Base-by-base conservation (phyloP, 768 basidiomycete species). In the Boletus speciosus region DNA sequence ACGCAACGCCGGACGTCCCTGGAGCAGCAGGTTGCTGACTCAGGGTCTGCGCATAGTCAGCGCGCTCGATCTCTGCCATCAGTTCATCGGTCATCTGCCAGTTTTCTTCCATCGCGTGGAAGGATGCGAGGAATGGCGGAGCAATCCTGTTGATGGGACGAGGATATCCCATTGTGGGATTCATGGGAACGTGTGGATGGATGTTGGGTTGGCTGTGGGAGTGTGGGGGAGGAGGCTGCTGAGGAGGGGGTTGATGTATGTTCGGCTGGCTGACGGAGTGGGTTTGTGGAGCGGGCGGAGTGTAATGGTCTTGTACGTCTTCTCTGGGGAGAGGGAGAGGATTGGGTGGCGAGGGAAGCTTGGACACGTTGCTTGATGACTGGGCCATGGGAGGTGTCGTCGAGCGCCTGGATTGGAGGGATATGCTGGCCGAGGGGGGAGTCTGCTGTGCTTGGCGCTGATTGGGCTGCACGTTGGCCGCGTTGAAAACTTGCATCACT, bases 71-170 rank as follows among this genome's bases (percentile, higher is more conserved):
- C 57, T 88, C 84, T 32, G 82, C 83, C 69, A 88, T 73, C 29
- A 88, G 75, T 58, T 88, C 83, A 35, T 82, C 81, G 0, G 86
- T 86, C 76, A 88, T 80, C 47, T 85, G 78, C 78, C 82, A 86
- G 38, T 76, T 76, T 39, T 82, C 82, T 36, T 83, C 82, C 62
- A 79, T 62, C 11, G 74, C 68, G 39, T 81, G 78, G 62, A 78
- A 83, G 52, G 81, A 80, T 0, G 74, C 70, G 19, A 86, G 76
- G 64, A 86, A 85, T 29, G 76, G 79, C 4, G 78, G 75, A 0
- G 80, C 72, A 6, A 76, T 74, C 44, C 84, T 83, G 64, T 79
- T 78, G 47, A 85, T 76, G 2, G 86, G 81, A 10, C 87, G 83
- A n/a, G 85, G 78, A 52, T 85, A 85, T 35, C 81, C 81, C 45